Evolutionary conservation across 2,329 filamentous ascomycete species (phyloP).

Genomic region (Clonostachys chloroleuca): DNA sequence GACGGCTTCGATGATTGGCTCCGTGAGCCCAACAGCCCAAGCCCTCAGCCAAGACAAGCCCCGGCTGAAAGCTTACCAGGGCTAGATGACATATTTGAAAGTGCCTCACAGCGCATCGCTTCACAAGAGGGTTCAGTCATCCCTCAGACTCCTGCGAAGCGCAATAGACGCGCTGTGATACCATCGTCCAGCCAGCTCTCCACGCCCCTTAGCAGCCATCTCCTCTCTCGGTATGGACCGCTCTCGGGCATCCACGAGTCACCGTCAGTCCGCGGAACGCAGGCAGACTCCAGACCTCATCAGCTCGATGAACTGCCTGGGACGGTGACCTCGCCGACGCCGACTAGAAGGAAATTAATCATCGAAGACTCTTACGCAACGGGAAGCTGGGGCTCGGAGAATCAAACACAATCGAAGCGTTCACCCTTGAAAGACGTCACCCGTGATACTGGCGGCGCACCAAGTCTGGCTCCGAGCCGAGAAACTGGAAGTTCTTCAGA

Average conservation of each 20-base stretch:
- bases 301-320: conserved; percentile 9
- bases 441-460: too few species aligned
- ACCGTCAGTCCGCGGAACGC: conserved; percentile 24
- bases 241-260: conserved; percentile 9
- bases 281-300: conserved; percentile 9
- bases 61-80: not conserved
- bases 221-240: conserved; percentile 31
- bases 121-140: conserved; percentile 25
- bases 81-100: not conserved
- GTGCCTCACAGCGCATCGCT: not conserved
- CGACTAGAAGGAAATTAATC: conserved; percentile 18
- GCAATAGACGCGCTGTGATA: conserved; percentile 27
- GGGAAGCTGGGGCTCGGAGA: conserved; percentile 18
- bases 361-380: conserved; percentile 41
- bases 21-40: conserved; percentile 17
- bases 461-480: too few species aligned
- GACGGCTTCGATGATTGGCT: conserved; percentile 26
- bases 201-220: conserved; percentile 30
- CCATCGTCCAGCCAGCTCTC: conserved; percentile 33
- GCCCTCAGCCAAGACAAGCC: not conserved
- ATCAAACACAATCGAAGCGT: conserved; percentile 10
- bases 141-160: conserved; percentile 34
- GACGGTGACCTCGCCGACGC: conserved; percentile 3
- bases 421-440: conserved; percentile 8
- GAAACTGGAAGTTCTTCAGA: too few species aligned